Base-by-base conservation (phyloP, 1,284 basidiomycete genomes). In the Taiwanofungus camphoratus region DNA sequence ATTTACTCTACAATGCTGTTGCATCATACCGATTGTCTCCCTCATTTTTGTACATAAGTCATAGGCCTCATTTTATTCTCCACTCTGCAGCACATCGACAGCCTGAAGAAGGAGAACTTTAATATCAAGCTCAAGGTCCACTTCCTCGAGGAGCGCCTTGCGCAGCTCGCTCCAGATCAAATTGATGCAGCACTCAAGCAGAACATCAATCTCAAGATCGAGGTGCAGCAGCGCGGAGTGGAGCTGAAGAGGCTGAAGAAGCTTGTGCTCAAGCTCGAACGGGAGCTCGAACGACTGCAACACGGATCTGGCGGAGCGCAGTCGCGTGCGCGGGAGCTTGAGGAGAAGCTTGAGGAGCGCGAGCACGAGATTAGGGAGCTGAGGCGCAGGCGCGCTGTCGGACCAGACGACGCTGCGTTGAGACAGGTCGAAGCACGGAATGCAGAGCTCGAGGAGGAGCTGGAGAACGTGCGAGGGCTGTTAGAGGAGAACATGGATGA, bases 161-260 rank as follows among this genome's bases (percentile, higher is more conserved):
- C 83, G 1, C 81, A 87, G 56, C 80, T 93, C 46, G 88, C 91
- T 0, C 92, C 92, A 0, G 92, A 95, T 60, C 88, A 94, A 55
- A 86, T 94, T 61, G 87, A 95, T 58, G 83, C 84, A 5, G 90
- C 88, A 2, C 76, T 94, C 37, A 92, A 93, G 57, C 92, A 96
- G 64, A 96, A 96, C 57, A 91, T 94, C 56, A 87, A 86, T 53
- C 82, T 96, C 62, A 95, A 95, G 62, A 86, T 94, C 54, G 91
- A 94, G 61, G 90, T 93, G 9, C 87, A 94, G 55, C 86, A 92
- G 52, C 78, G 89, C 2, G 82, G 87, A n/a, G 82, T 90, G 66
- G 93, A 96, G 65, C 77, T 93, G 57, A 96, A 96, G 72, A 89
- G 88, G 62, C 74, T 92, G 48, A 92, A 92, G 67, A 92, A 93